These are phyloP conservation scores for Russula ochroleuca DNA, from an alignment of 768 basidiomycete species.

Conservation along the genomic window DNA sequence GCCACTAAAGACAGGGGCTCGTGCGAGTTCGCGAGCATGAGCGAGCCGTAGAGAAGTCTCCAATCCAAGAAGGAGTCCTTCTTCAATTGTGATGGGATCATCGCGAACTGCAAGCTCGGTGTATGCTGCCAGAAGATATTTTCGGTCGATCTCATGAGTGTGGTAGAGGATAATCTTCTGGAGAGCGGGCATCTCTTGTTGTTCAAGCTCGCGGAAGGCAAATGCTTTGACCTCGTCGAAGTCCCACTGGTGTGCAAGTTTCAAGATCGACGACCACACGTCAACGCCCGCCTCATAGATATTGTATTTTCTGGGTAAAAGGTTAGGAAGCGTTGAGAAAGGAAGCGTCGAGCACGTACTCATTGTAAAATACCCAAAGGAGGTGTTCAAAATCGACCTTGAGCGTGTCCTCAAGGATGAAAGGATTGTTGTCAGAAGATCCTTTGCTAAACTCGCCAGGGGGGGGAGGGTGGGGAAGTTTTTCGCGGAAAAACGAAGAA, in stretches of 20 bases:
- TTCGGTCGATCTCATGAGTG: constrained; percentile 44
- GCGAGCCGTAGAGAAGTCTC: constrained; percentile 53
- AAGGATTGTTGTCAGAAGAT: constrained; percentile 33
- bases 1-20: not conserved
- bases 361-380: constrained; percentile 36
- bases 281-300: constrained; percentile 47
- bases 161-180: constrained; percentile 58
- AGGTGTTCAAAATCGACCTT: constrained; percentile 33
- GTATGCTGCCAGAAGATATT: constrained; percentile 50
- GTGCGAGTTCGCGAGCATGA: constrained; percentile 45
- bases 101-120: constrained; percentile 48
- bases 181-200: constrained; percentile 43
- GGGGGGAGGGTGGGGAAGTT: constrained; percentile 30
- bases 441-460: constrained; percentile 32
- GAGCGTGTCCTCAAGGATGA: constrained; percentile 31
- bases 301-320: constrained; percentile 46
- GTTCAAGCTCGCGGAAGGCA: constrained; percentile 51
- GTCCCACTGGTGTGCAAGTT: constrained; percentile 50
- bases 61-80: constrained; percentile 54
- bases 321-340: not conserved
- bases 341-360: constrained; percentile 26
- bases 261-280: constrained; percentile 54
- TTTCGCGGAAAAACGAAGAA: constrained; percentile 33
- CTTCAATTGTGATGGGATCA: constrained; percentile 48
- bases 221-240: constrained; percentile 49